A percentile compares a stretch with the other conserved stretches of the same genome.
Evolutionary conservation across 2,329 filamentous ascomycete genomes (phyloP).

Genomic region (Alternaria burnsii): DNA sequence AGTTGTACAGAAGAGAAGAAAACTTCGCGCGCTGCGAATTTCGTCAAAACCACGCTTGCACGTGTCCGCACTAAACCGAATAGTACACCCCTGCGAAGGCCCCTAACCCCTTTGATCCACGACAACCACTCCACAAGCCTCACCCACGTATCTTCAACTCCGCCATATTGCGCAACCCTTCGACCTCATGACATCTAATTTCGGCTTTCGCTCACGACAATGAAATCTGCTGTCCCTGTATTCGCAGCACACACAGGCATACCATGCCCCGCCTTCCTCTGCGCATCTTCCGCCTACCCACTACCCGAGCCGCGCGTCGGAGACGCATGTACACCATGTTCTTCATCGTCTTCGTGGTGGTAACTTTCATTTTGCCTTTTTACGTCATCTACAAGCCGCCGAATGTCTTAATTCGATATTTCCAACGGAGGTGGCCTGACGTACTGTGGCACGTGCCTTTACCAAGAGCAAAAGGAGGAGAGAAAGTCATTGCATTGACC

Average conservation of each 20-base stretch:
- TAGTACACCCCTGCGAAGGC: constrained; percentile 9
- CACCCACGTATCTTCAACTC: not conserved
- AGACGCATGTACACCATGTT: constrained; percentile 51
- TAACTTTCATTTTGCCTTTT: constrained; percentile 46
- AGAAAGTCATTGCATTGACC: constrained; percentile 79
- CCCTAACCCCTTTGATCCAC: constrained; percentile 19
- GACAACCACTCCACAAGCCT: constrained; percentile 1
- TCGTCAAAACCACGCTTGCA: constrained; percentile 15
- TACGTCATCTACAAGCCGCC: constrained; percentile 87
- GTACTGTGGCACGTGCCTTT: constrained; percentile 77
- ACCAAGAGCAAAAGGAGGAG: constrained; percentile 30
- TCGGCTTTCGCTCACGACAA: not conserved
- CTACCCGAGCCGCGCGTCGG: constrained; percentile 49
- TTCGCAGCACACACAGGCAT: constrained; percentile 3
- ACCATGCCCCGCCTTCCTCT: constrained; percentile 40
- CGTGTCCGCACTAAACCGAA: constrained; percentile 20
- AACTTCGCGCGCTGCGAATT: constrained; percentile 12
- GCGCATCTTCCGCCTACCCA: constrained; percentile 48
- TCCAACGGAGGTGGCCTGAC: constrained; percentile 76
- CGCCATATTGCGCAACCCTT: not conserved
- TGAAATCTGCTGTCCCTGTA: not conserved
- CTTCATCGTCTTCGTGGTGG: constrained; percentile 34
- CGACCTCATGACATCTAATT: not conserved
- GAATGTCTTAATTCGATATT: constrained; percentile 71
- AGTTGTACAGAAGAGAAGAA: constrained; percentile 4